Percentiles rank a stretch among this genome's conserved stretches.
These are phyloP conservation scores for Ustilago trichophora DNA, from an alignment of 1,284 basidiomycete species.

Conservation along the genomic window DNA sequence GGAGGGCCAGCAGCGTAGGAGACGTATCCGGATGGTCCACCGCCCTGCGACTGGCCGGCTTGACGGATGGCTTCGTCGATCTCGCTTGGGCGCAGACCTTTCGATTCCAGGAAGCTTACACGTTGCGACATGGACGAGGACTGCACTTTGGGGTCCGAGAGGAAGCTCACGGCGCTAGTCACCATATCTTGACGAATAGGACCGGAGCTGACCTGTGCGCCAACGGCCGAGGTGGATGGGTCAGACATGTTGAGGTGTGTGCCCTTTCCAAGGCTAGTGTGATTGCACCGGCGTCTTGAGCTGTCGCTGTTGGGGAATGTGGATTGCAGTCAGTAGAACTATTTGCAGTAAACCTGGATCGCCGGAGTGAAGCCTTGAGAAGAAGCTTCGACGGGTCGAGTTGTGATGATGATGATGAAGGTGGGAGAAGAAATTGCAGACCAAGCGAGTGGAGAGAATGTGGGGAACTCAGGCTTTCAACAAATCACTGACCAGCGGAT, in stretches of 20 bases:
- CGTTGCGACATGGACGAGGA: constrained; percentile 82
- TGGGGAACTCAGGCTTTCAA: constrained; percentile 38
- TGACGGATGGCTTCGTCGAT: constrained; percentile 84
- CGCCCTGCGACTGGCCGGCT: constrained; percentile 29
- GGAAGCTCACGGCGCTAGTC: constrained; percentile 60
- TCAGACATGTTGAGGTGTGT: constrained; percentile 35
- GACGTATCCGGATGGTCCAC: constrained; percentile 21
- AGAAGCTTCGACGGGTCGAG: too few relatives aligned
- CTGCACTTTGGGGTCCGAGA: constrained; percentile 70
- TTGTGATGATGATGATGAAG: too few relatives aligned
- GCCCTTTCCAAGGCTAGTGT: too few relatives aligned
- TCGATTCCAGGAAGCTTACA: constrained; percentile 91
- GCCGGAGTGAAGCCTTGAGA: too few relatives aligned
- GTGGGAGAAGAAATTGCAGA: neutral
- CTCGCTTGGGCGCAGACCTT: constrained; percentile 83
- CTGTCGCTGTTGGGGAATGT: too few relatives aligned
- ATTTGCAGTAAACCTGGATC: too few relatives aligned
- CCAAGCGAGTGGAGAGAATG: constrained; percentile 8
- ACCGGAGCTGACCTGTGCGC: constrained; percentile 15
- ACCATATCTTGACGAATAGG: constrained; percentile 60
- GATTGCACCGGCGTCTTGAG: too few relatives aligned
- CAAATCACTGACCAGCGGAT: too few relatives aligned
- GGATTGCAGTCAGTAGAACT: too few relatives aligned
- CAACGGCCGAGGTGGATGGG: constrained; percentile 40
- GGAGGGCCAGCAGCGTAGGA: constrained; percentile 32